Conservation (phyloP, 495 filamentous ascomycete genomes). For the Elaphomyces granulatus region DNA sequence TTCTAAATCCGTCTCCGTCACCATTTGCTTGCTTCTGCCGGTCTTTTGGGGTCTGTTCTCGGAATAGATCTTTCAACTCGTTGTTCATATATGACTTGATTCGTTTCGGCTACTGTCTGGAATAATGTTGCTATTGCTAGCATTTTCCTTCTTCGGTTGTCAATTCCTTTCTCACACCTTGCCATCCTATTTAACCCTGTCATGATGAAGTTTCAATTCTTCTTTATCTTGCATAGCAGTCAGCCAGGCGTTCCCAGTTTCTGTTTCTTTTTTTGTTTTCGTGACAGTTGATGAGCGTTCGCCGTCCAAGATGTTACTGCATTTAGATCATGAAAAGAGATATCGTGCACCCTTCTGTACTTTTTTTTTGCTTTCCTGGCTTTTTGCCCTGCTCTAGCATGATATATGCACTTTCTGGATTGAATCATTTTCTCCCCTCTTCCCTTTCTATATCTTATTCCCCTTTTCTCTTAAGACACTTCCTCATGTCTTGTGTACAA, state of each 20-base stretch:
- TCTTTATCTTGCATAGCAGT: constrained; percentile 4
- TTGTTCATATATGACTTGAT: constrained; percentile 19
- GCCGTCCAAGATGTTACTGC: constrained; percentile 16
- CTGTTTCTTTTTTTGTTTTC: background rate
- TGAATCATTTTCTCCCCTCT: background rate
- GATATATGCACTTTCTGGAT: background rate
- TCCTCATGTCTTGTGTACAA: no score
- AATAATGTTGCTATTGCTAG: background rate
- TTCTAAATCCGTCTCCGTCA: constrained; percentile 33
- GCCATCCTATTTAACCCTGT: background rate
- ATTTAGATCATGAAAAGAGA: constrained; percentile 16
- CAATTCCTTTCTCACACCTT: background rate
- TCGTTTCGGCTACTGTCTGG: constrained; percentile 9
- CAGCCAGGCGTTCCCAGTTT: constrained; percentile 3
- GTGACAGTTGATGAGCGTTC: constrained; percentile 6
- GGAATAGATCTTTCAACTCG: constrained; percentile 15
- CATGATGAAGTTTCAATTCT: constrained; percentile 13
- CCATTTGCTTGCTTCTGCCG: no score
- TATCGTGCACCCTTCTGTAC: constrained; percentile 12
- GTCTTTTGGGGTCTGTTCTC: constrained; percentile 11
- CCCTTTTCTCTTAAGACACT: constrained; percentile 8
- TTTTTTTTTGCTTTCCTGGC: constrained; percentile 9
- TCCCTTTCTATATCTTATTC: constrained; percentile 1
- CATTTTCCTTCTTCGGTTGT: background rate
- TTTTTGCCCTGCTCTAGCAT: constrained; percentile 5